phyloP scores from a whole-genome alignment of 1,139 yeast species.

The Debaryomycetaceae sp. region DNA sequence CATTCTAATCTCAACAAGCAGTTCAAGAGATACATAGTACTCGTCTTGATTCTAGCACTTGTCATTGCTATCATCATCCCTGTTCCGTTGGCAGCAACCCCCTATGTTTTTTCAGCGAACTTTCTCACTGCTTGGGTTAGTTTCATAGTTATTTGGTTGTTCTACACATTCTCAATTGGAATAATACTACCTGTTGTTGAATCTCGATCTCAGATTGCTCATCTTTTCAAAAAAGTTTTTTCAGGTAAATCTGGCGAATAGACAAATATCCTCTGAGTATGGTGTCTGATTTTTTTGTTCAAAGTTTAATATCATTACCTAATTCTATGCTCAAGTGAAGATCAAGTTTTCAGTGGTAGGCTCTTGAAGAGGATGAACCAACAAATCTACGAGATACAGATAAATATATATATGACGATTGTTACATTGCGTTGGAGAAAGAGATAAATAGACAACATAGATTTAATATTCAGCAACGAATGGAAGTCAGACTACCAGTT shows the following conservation, averaged over 20 bases:
- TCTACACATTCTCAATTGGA: constrained; percentile 53
- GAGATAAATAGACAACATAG: not conserved
- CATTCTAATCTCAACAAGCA: constrained; percentile 9
- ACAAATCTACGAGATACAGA: too few species aligned
- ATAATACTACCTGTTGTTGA: constrained; percentile 62
- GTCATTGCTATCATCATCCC: constrained; percentile 15
- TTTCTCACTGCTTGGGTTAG: constrained; percentile 84
- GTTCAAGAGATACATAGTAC: constrained; percentile 15
- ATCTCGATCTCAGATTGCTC: constrained; percentile 37
- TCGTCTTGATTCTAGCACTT: constrained; percentile 12
- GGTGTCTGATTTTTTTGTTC: not conserved
- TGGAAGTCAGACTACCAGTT: too few species aligned
- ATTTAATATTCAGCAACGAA: not conserved
- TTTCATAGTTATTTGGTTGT: constrained; percentile 70
- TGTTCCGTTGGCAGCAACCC: constrained; percentile 70
- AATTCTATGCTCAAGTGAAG: too few species aligned
- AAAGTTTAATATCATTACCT: too few species aligned
- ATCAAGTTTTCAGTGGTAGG: too few species aligned
- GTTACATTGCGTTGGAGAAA: not conserved
- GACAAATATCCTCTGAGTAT: too few species aligned
- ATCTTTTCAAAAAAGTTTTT: not conserved
- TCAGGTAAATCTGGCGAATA: not conserved
- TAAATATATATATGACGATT: not conserved
- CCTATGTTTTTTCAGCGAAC: constrained; percentile 62
- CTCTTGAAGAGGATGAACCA: too few species aligned